Evolutionary conservation across 306 rosid genomes (phyloP).

Genomic region (Vigna unguiculata): DNA sequence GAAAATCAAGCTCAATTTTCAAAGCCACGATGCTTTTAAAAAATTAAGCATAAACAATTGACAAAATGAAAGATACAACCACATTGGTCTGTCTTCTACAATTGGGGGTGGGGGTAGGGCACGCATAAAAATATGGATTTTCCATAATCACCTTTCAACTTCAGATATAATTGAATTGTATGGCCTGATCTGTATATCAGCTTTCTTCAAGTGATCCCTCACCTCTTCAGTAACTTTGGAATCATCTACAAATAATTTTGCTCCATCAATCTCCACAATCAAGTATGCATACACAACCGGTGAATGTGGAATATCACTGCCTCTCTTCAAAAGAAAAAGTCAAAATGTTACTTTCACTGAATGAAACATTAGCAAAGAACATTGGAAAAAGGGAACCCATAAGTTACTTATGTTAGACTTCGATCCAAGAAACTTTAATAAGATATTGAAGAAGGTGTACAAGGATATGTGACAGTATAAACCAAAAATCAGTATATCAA

Average conservation of each 20-base stretch:
- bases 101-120: slow-evolving; percentile 10
- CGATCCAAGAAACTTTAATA: slow-evolving; percentile 26
- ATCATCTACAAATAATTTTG: slow-evolving; percentile 77
- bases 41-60: not conserved
- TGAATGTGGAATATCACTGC: slow-evolving; percentile 92
- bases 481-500: slow-evolving; percentile 37
- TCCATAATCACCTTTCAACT: slow-evolving; percentile 67
- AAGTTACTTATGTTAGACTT: slow-evolving; percentile 32
- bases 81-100: not conserved
- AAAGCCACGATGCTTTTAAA: slow-evolving; percentile 25
- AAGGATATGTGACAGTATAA: slow-evolving; percentile 23
- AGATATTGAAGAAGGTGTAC: slow-evolving; percentile 29
- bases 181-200: slow-evolving; percentile 73
- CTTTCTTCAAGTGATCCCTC: slow-evolving; percentile 82
- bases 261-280: slow-evolving; percentile 80
- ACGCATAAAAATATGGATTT: slow-evolving; percentile 9
- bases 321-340: slow-evolving; percentile 73
- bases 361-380: slow-evolving; percentile 39
- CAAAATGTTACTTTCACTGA: slow-evolving; percentile 28
- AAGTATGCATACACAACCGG: slow-evolving; percentile 96
- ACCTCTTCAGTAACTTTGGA: slow-evolving; percentile 79
- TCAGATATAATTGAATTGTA: slow-evolving; percentile 82
- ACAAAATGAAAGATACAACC: slow-evolving; percentile 27
- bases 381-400: slow-evolving; percentile 7
- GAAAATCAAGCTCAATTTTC: slow-evolving; percentile 38